A percentile compares a stretch with the other conserved stretches of the same genome.
Evolutionary conservation across 1,284 basidiomycete genomes (phyloP).

Genomic region (Boletus semigastroideus): DNA sequence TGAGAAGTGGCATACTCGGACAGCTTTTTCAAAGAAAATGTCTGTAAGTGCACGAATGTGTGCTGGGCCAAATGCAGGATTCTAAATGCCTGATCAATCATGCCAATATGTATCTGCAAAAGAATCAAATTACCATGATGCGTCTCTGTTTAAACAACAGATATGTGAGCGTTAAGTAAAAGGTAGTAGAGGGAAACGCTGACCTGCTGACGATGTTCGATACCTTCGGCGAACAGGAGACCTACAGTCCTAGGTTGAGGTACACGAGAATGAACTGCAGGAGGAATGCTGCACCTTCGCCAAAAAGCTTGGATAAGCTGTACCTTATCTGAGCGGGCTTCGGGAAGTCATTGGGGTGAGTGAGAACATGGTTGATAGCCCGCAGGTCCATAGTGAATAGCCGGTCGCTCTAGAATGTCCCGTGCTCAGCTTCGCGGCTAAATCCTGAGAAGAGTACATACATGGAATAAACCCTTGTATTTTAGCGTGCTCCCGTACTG

Average conservation of each 20-base stretch:
- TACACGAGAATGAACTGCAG: neutral
- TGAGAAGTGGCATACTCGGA: slow-evolving; percentile 36
- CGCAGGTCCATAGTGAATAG: too few species aligned
- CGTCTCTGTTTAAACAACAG: too few species aligned
- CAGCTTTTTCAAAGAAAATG: slow-evolving; percentile 50
- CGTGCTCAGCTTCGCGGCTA: too few species aligned
- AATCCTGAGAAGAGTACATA: neutral
- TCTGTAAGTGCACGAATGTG: slow-evolving; percentile 53
- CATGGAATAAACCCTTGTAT: neutral
- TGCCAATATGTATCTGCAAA: neutral
- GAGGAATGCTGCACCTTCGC: neutral
- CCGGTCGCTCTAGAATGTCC: too few species aligned
- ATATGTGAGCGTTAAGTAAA: too few species aligned
- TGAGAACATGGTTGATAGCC: neutral
- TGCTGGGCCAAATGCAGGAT: slow-evolving; percentile 54
- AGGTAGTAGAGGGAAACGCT: neutral
- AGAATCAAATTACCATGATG: too few species aligned
- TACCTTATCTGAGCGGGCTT: neutral
- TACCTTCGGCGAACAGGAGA: neutral
- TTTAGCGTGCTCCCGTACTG: neutral
- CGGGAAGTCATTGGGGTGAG: neutral
- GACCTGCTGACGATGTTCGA: neutral
- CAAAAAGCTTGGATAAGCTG: neutral
- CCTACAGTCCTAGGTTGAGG: neutral
- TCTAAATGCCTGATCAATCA: slow-evolving; percentile 35